Evolutionary conservation across 2,329 filamentous ascomycete genomes (phyloP).

Genomic region (Fusarium nelsonii): DNA sequence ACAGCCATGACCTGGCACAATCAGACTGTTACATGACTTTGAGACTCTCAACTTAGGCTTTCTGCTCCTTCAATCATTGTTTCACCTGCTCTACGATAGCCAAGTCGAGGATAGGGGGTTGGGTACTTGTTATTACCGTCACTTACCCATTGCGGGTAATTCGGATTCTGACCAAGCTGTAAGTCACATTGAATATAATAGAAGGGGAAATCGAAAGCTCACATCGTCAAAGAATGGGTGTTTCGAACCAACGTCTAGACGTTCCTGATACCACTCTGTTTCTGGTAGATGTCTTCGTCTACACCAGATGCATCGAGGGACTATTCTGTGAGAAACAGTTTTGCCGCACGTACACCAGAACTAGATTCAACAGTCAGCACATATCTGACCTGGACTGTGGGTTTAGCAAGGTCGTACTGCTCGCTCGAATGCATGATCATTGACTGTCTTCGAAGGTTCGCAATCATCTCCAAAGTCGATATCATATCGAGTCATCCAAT

Average conservation of each 20-base stretch:
- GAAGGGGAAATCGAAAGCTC: not conserved
- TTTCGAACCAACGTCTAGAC: not conserved
- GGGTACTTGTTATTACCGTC: constrained; percentile 12
- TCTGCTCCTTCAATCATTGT: rapidly evolving
- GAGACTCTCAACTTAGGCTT: not conserved
- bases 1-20: no score
- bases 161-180: constrained; percentile 4
- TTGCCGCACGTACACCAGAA: constrained; percentile 35
- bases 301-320: constrained; percentile 32
- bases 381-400: rapidly evolving
- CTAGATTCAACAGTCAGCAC: not conserved
- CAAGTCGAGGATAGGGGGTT: constrained; percentile 19
- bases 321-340: not conserved
- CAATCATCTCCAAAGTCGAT: constrained; percentile 16
- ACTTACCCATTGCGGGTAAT: constrained; percentile 27
- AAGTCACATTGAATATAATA: rapidly evolving
- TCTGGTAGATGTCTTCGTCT: constrained; percentile 30
- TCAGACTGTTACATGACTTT: no score
- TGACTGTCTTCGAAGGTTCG: constrained; percentile 16
- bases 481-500: not conserved
- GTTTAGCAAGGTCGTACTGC: not conserved
- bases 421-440: constrained; percentile 8
- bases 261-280: constrained; percentile 15
- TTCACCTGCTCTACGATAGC: not conserved
- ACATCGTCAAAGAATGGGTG: constrained; percentile 37